Base-by-base conservation (phyloP, 352 stramenopile species). In the Pythium utonaiense region DNA sequence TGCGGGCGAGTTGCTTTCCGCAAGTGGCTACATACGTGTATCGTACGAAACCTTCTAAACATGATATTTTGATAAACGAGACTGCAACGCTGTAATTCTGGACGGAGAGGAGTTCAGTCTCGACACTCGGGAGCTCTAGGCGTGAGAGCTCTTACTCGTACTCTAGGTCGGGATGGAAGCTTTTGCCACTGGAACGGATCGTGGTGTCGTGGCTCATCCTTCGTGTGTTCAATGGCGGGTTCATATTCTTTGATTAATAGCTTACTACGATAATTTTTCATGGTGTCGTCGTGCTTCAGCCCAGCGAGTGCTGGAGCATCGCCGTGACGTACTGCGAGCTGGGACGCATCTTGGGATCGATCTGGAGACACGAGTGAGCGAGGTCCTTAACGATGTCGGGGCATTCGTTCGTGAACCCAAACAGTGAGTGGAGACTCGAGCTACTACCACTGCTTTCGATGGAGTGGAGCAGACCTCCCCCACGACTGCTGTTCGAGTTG, bases 281-380 rank as follows among this genome's bases (percentile, higher is more conserved):
- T 48, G 21, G 17, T 12, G 41, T n/a, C 53, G 7, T 36, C 31
- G 31, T 36, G 31, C 9, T 28, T 44, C 17, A 22, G 36, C 45
- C 54, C 41, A 60, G 36, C 9, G 59, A 59, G 42, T 77, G 72
- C 45, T 75, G 77, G 44, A 92, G 67, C 80, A 89, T 89, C n/a
- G 78, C 80, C 52, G 78, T 72, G 42, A 90, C 80, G 56, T 92
- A 89, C 56, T 77, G 82, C 24, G 83, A 78, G 25, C 78, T 90
- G 22, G 83, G 83, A 19, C 83, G 77, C 57, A 89, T 61, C 27
- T 75, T 86, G 44, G 83, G 78, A 57, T 92, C 83, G 51, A 78
- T 82, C 24, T 90, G 78, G 21, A 92, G 65, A 60, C 82, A 92
- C 17, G 75, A 80, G 1, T 60, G 62, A 49, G 83, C 83, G 33